Conservation (phyloP, 208 protist species). For the Lotmaria passim region DNA sequence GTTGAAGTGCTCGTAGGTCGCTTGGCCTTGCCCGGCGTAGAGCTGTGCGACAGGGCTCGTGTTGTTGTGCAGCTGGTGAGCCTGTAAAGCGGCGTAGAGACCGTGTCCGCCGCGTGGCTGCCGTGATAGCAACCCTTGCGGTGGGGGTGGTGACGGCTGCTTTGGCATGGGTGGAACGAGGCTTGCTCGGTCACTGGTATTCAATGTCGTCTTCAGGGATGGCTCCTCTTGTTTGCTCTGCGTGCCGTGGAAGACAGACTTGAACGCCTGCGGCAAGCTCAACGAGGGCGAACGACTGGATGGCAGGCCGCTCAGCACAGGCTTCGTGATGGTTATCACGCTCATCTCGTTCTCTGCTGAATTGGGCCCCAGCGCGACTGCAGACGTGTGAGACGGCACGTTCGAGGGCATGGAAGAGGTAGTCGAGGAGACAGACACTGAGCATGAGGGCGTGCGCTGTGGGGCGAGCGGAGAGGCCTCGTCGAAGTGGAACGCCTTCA, state of each 20-base stretch:
- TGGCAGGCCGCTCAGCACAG: neutral
- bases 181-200: neutral
- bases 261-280: neutral
- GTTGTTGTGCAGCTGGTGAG: neutral
- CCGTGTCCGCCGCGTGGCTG: neutral
- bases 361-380: neutral
- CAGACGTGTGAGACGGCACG: neutral
- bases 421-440: neutral
- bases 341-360: neutral
- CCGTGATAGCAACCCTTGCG: neutral
- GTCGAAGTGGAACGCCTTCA: neutral
- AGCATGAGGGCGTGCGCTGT: neutral
- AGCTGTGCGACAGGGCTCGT: neutral
- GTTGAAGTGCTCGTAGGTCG: neutral
- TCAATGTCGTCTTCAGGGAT: neutral
- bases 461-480: slow-evolving; percentile 1
- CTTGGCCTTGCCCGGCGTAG: slow-evolving; percentile 7
- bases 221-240: neutral
- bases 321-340: slow-evolving; percentile 12
- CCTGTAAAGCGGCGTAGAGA: slow-evolving; percentile 2
- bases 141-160: too few species aligned
- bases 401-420: neutral
- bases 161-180: neutral
- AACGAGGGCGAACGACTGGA: neutral
- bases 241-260: neutral